Base-by-base conservation (phyloP, 1,139 yeast genomes). In the Yamadazyma dendronema region DNA sequence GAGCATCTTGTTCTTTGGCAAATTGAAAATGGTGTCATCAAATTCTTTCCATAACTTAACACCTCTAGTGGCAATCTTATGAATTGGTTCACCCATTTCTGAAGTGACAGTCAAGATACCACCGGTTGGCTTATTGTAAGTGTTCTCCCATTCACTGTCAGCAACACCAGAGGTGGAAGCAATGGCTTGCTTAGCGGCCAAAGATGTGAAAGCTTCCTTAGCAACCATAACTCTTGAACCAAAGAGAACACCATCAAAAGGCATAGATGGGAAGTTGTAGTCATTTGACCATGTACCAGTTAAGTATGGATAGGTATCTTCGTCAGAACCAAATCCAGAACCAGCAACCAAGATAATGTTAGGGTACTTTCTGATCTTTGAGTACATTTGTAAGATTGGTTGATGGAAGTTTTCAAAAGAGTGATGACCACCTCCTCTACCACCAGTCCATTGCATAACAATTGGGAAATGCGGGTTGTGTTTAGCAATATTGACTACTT, bases 381-480 rank as follows among this genome's bases (percentile, higher is more conserved):
- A 74, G 68, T 92, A 92, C 92, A 90, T 92, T 65, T 88, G 96
- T 58, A 92, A 71, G 53, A 92, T 79, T 53, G 98, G 98, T 58
- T 90, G 92, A 65, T 92, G 98, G 94, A 90, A 89, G 69, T 92
- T 98, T 74, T 92, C 99, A 60, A 82, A 92, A 40, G 97, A 90
- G 67, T 92, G 99, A 65, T 92, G 99, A 59, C 99, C 99, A 77
- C 99, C 99, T 72, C 97, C 99, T 79, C 99, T 90, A 64, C 99
- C 99, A 77, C 97, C 98, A 47, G 99, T 92, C 99, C 99, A 92
- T 75, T 92, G 98, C 54, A 92, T 73, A 41, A 92, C 90, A 56
- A 92, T 87, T 49, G 98, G 98, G 89, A 94, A 92, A 44, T 62
- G 70, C 51, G 98, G 98, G 67, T 90, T 95, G 37, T 95, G 90